A percentile compares a stretch with the other conserved stretches of the same genome.
Evolutionary conservation across 2,329 filamentous ascomycete genomes (phyloP).

Genomic region (Exserohilum rostratum): DNA sequence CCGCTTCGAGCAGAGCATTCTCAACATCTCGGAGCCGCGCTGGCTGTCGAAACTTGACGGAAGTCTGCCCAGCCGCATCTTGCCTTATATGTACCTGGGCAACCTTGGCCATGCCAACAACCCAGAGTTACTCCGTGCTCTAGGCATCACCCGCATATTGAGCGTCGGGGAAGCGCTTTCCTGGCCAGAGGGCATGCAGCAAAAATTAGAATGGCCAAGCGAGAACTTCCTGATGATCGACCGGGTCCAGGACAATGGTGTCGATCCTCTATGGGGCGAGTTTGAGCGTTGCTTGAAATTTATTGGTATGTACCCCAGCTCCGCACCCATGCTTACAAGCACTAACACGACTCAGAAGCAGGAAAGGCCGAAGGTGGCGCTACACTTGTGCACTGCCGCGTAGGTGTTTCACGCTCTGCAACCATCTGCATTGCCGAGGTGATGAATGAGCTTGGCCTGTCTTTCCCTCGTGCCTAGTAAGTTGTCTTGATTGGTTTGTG

Average conservation of each 20-base stretch:
- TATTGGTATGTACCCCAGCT: slow-evolving; percentile 71
- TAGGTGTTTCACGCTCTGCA: slow-evolving; percentile 92
- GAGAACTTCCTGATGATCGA: slow-evolving; percentile 83
- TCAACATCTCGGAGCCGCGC: slow-evolving; percentile 68
- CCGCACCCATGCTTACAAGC: neutral
- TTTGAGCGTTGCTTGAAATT: slow-evolving; percentile 88
- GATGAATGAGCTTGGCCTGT: slow-evolving; percentile 80
- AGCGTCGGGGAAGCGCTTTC: slow-evolving; percentile 89
- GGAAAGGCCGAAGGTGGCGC: slow-evolving; percentile 78
- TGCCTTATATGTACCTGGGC: slow-evolving; percentile 95
- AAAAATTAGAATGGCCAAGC: slow-evolving; percentile 68
- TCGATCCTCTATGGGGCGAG: slow-evolving; percentile 86
- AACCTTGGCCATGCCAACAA: slow-evolving; percentile 96
- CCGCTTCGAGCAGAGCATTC: slow-evolving; percentile 54
- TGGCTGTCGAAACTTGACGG: slow-evolving; percentile 89
- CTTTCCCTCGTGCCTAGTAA: slow-evolving; percentile 87
- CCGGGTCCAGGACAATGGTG: slow-evolving; percentile 93
- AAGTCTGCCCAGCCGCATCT: slow-evolving; percentile 83
- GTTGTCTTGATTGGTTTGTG: slow-evolving; percentile 31
- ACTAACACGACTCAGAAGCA: slow-evolving; percentile 64
- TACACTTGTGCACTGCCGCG: slow-evolving; percentile 93
- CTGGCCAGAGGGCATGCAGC: slow-evolving; percentile 72
- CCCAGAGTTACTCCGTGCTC: slow-evolving; percentile 74
- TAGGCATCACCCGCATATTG: slow-evolving; percentile 86
- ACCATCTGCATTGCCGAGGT: slow-evolving; percentile 99